These are phyloP conservation scores for Silene conica DNA, from an alignment of 148 eudicot species.

Conservation along the genomic window DNA sequence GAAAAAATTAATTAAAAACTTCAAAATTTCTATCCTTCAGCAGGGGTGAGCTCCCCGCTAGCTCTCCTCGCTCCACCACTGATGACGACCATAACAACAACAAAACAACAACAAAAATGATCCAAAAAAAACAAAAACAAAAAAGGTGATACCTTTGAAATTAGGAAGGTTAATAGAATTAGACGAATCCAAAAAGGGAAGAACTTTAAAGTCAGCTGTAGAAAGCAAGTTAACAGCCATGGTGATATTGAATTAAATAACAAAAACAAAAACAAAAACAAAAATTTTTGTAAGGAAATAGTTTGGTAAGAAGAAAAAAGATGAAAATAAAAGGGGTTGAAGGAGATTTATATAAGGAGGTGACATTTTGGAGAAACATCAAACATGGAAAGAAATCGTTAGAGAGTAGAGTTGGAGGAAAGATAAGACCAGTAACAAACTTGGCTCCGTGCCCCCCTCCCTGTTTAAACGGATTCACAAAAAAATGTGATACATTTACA, in stretches of 20 bases:
- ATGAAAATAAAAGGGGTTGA: too few species aligned
- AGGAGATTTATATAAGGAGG: neutral
- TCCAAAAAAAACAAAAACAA: neutral
- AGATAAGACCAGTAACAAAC: neutral
- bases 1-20: too few species aligned
- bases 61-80: constrained; percentile 12
- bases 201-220: constrained; percentile 52
- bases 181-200: constrained; percentile 56
- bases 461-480: too few species aligned
- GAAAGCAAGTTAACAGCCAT: constrained; percentile 69
- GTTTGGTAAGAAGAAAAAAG: too few species aligned
- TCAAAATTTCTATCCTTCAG: too few species aligned
- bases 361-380: neutral
- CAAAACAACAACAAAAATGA: constrained; percentile 9
- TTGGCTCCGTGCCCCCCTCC: too few species aligned
- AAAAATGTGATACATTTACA: too few species aligned
- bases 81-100: neutral
- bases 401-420: neutral
- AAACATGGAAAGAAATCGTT: neutral
- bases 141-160: constrained; percentile 49
- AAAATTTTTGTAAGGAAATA: too few species aligned
- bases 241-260: constrained; percentile 9
- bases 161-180: constrained; percentile 44
- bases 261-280: neutral
- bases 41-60: too few species aligned